Evolutionary conservation across 148 eudicot genomes (phyloP).

Genomic region (Dysphania ambrosioides): DNA sequence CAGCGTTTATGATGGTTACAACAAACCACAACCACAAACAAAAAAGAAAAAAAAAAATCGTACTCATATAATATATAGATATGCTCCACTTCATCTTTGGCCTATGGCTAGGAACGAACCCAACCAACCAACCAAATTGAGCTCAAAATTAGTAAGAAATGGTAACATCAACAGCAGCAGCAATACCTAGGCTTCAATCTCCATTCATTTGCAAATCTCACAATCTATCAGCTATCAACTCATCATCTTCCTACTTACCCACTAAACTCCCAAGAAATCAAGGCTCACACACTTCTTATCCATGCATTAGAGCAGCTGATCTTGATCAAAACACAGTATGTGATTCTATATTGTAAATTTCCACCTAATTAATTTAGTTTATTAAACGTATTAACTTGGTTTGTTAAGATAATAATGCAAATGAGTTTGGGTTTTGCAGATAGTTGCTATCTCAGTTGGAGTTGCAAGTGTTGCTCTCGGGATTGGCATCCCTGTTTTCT

Average conservation of each 20-base stretch:
- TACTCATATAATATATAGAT: neutral
- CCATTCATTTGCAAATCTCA: conserved; percentile 44
- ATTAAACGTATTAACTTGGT: neutral
- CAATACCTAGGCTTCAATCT: conserved; percentile 39
- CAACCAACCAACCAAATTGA: neutral
- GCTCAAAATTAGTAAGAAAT: conserved; percentile 10
- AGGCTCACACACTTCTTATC: conserved; percentile 39
- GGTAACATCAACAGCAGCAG: conserved; percentile 9
- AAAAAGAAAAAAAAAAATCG: neutral
- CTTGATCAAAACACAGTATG: conserved; percentile 79
- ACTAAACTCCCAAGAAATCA: conserved; percentile 32
- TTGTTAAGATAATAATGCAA: neutral
- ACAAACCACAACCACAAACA: neutral
- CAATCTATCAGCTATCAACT: conserved; percentile 32
- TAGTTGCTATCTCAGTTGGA: conserved; percentile 83
- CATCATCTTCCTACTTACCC: conserved; percentile 31
- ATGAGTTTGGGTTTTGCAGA: conserved; percentile 32
- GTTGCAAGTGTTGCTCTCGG: conserved; percentile 81
- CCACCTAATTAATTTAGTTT: neutral
- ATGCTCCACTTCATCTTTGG: neutral
- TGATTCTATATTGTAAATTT: no score
- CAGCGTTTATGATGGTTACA: no score
- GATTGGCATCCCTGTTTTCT: conserved; percentile 85
- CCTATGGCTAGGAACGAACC: conserved; percentile 7
- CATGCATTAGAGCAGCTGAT: conserved; percentile 68